phyloP scores from a whole-genome alignment of 768 basidiomycete species.

The Dacryopinax spathularia region DNA sequence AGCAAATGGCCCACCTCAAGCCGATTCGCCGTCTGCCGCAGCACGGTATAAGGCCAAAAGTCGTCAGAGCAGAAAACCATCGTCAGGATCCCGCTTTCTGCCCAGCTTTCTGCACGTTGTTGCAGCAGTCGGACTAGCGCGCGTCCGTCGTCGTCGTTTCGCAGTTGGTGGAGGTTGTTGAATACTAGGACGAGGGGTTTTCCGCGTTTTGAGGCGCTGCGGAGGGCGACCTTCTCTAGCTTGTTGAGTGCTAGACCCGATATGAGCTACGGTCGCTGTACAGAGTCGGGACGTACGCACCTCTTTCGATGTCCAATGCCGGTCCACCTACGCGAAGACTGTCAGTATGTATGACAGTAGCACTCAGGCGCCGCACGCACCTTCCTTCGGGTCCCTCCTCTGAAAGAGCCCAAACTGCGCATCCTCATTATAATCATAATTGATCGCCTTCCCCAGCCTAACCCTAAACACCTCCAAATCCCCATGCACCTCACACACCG shows the following conservation, averaged over 20 bases:
- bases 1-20: conserved; percentile 42
- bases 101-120: conserved; percentile 75
- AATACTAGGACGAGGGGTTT: conserved; percentile 67
- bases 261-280: neutral
- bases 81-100: conserved; percentile 61
- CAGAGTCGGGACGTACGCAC: conserved; percentile 24
- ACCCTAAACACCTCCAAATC: conserved; percentile 63
- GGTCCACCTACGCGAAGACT: conserved; percentile 40
- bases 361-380: too few species aligned
- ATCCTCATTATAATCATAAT: conserved; percentile 77
- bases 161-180: conserved; percentile 64
- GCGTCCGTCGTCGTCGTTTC: conserved; percentile 61
- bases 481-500: conserved; percentile 71
- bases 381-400: conserved; percentile 70
- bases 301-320: conserved; percentile 67
- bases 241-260: conserved; percentile 52
- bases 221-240: conserved; percentile 69
- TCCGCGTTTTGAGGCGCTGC: conserved; percentile 39
- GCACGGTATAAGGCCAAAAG: conserved; percentile 61
- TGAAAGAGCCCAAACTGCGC: conserved; percentile 63
- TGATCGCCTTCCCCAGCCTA: conserved; percentile 31
- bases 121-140: conserved; percentile 76
- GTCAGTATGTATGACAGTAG: neutral
- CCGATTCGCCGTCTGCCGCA: conserved; percentile 55
- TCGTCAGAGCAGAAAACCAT: conserved; percentile 77